Base-by-base conservation (phyloP, 495 filamentous ascomycete species). In the Neurospora sp. region DNA sequence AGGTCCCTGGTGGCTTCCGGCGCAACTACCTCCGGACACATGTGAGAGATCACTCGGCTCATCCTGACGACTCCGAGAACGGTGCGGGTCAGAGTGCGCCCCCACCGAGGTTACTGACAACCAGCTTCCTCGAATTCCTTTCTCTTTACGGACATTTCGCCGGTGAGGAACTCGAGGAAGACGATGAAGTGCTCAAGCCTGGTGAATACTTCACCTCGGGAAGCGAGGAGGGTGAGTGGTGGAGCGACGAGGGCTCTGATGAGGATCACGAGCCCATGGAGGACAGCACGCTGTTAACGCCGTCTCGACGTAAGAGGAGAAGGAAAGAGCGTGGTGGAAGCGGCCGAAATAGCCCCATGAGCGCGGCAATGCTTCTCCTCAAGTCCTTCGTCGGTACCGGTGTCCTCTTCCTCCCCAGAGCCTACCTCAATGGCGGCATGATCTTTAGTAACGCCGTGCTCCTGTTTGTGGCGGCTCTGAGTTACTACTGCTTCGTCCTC, bases 371-470 rank as follows among this genome's bases (percentile, higher is more conserved):
- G 70, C 86, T 98, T 27, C 86, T 99, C 44, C 87, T 99, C 70
- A 99, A 99, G 82, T 97, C 94, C 12, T 99, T 99, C 77, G 95
- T 99, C 46, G 96, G 96, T 14, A 99, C 96, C 2, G 96, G 96
- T 40, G 96, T 99, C n/a, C 84, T 99, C 39, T 99, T 99, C 84
- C 85, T 99, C 5, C 96, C 96, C 0, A 90, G 93, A 74, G 96
- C 96, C 16, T 90, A 94, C 82, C 87, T 97, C 66, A 99, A 98
- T 77, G 96, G 96, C 69, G 96, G 96, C 72, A 97, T 99, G 93
- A 83, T 98, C 48, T 99, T 99, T 83, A 97, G 93, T 79, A 96
- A 93, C 79, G 73, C 97, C 71, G 93, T 98, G 40, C 86, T 99
- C 16, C 84, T 99, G 20, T 88, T 86, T 72, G 92, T 98, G 27